These are phyloP conservation scores for Microbotryum lychnidis-dioicae DNA, from an alignment of 1,284 basidiomycete genomes.

Conservation along the genomic window DNA sequence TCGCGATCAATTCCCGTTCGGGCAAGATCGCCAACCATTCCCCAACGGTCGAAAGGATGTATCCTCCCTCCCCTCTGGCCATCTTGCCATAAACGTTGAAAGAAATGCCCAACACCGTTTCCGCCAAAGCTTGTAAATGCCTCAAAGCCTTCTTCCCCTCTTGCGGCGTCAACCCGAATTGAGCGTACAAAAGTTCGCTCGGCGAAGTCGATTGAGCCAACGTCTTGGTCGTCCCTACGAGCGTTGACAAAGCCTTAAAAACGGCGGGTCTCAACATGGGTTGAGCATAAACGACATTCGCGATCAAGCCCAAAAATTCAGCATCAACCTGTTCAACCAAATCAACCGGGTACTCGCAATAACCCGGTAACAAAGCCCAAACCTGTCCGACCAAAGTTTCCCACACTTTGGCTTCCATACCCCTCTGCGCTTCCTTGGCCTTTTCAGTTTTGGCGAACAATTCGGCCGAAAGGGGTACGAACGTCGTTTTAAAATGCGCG, in stretches of 20 bases:
- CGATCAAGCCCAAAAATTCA: slow-evolving; percentile 75
- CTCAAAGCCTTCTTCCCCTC: slow-evolving; percentile 61
- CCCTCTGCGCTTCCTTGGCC: slow-evolving; percentile 61
- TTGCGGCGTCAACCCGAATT: slow-evolving; percentile 50
- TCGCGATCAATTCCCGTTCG: slow-evolving; percentile 53
- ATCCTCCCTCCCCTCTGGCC: slow-evolving; percentile 62
- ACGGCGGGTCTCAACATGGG: slow-evolving; percentile 72
- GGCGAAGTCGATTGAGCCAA: slow-evolving; percentile 46
- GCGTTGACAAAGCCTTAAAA: slow-evolving; percentile 66
- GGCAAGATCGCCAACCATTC: slow-evolving; percentile 70
- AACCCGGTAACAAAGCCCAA: slow-evolving; percentile 61
- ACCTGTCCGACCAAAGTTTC: slow-evolving; percentile 84
- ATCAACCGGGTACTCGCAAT: slow-evolving; percentile 74
- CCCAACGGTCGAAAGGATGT: slow-evolving; percentile 56
- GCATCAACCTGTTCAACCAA: slow-evolving; percentile 59
- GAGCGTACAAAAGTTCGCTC: slow-evolving; percentile 45
- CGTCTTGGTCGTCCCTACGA: slow-evolving; percentile 64
- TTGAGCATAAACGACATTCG: slow-evolving; percentile 83
- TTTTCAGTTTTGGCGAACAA: slow-evolving; percentile 60
- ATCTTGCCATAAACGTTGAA: slow-evolving; percentile 94
- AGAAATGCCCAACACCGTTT: slow-evolving; percentile 87
- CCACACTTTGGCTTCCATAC: slow-evolving; percentile 84
- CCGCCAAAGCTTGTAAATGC: slow-evolving; percentile 68
- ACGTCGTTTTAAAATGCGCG: slow-evolving; percentile 75
- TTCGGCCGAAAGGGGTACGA: slow-evolving; percentile 86